Conservation (phyloP, 352 stramenopile genomes). For the Pythium pyrilobum region DNA sequence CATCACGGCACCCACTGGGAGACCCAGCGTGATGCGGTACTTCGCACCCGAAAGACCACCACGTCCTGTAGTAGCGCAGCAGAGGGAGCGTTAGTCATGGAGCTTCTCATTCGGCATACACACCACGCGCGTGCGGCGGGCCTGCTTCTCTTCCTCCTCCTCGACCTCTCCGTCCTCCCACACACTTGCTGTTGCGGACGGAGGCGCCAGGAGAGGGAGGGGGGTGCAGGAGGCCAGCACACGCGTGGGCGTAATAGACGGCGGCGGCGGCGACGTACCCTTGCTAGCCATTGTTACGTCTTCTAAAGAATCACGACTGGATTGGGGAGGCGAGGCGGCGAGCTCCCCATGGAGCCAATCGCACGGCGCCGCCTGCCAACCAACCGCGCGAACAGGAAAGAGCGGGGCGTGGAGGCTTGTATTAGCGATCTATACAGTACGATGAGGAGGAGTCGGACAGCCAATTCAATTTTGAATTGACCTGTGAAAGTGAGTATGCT, state of each 20-base stretch:
- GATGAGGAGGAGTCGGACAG: not conserved
- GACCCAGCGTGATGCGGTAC: slow-evolving; percentile 99
- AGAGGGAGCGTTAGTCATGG: too few species aligned
- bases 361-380: slow-evolving; percentile 17
- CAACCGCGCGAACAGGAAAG: slow-evolving; percentile 1
- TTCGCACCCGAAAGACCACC: slow-evolving; percentile 97
- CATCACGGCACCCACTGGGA: slow-evolving; percentile 97
- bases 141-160: too few species aligned
- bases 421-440: not conserved
- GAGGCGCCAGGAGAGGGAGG: not conserved
- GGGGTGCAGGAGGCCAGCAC: too few species aligned
- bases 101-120: too few species aligned
- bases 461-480: slow-evolving; percentile 25
- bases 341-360: slow-evolving; percentile 27
- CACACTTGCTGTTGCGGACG: not conserved
- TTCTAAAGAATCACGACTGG: slow-evolving; percentile 84
- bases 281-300: slow-evolving; percentile 79
- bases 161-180: too few species aligned
- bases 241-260: too few species aligned
- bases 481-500: not conserved
- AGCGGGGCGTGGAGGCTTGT: slow-evolving; percentile 1
- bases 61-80: slow-evolving; percentile 67
- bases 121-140: too few species aligned
- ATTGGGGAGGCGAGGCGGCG: not conserved
- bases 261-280: slow-evolving; percentile 38